These are phyloP conservation scores for Pseudopithomyces maydicus DNA, from an alignment of 2,329 filamentous ascomycete genomes.

Conservation along the genomic window DNA sequence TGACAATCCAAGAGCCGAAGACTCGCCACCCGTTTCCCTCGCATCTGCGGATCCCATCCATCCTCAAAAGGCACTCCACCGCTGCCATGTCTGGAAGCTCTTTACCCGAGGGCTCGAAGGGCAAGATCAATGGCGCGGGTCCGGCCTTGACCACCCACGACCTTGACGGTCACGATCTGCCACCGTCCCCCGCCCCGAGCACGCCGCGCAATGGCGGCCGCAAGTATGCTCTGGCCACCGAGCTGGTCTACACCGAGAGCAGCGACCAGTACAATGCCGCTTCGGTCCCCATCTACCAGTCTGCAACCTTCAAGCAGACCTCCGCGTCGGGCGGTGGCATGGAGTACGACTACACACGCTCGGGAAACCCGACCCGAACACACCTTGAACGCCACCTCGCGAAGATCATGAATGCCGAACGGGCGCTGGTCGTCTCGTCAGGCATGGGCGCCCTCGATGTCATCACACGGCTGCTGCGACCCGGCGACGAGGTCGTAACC, in stretches of 20 bases:
- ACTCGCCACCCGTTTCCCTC: constrained; percentile 3
- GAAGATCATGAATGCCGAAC: constrained; percentile 97
- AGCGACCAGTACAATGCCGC: constrained; percentile 97
- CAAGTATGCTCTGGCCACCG: constrained; percentile 92
- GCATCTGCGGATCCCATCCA: constrained; percentile 1
- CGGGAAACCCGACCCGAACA: constrained; percentile 93
- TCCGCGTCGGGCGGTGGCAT: constrained; percentile 76
- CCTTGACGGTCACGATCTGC: constrained; percentile 46
- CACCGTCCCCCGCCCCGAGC: constrained; percentile 81
- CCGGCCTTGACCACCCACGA: constrained; percentile 48
- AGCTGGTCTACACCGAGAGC: constrained; percentile 93
- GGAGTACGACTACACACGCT: constrained; percentile 98
- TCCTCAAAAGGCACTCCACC: constrained; percentile 9
- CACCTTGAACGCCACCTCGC: constrained; percentile 95
- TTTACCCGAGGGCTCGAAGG: constrained; percentile 34
- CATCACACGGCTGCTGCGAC: constrained; percentile 85
- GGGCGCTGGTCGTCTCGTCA: constrained; percentile 90
- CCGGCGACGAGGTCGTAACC: constrained; percentile 95
- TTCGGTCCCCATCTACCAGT: constrained; percentile 96
- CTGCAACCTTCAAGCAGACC: constrained; percentile 95
- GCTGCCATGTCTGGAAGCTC: constrained; percentile 33
- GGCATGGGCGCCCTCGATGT: constrained; percentile 98
- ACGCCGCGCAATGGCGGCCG: constrained; percentile 84
- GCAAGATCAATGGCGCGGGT: constrained; percentile 42
- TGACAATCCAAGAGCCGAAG: constrained; percentile 24